Conservation (phyloP, 768 basidiomycete genomes). For the Rhodotorula graminis region DNA sequence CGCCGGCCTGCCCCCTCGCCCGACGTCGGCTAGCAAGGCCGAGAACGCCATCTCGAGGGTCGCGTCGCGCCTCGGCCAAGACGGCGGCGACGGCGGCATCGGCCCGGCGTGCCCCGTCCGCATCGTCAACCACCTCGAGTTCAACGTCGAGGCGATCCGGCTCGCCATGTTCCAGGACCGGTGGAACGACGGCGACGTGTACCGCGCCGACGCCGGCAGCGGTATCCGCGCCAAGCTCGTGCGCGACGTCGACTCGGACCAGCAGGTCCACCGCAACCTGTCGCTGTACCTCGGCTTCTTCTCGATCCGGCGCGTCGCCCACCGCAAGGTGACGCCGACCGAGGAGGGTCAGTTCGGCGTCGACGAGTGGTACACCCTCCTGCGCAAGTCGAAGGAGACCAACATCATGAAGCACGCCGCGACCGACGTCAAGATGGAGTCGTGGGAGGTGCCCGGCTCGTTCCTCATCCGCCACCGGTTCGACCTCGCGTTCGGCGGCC, state of each 20-base stretch:
- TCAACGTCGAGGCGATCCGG: slow-evolving; percentile 61
- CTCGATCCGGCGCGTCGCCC: slow-evolving; percentile 24
- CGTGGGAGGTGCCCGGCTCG: slow-evolving; percentile 5
- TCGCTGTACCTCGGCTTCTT: slow-evolving; percentile 29
- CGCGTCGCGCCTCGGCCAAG: neutral
- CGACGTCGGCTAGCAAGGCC: slow-evolving; percentile 58
- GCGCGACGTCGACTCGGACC: slow-evolving; percentile 3
- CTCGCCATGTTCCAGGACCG: slow-evolving; percentile 73
- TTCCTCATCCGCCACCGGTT: slow-evolving; percentile 21
- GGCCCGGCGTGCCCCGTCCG: neutral
- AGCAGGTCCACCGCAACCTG: slow-evolving; percentile 21
- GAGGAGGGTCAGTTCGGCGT: slow-evolving; percentile 25
- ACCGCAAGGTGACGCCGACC: slow-evolving; percentile 6
- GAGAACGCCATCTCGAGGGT: slow-evolving; percentile 64
- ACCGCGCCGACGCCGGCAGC: slow-evolving; percentile 72
- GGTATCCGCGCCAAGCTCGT: slow-evolving; percentile 47
- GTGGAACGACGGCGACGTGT: slow-evolving; percentile 71
- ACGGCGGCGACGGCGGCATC: neutral
- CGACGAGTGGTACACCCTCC: slow-evolving; percentile 26
- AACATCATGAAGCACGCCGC: slow-evolving; percentile 32
- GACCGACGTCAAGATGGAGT: slow-evolving; percentile 27
- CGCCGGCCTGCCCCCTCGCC: slow-evolving; percentile 65
- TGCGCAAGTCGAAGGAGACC: slow-evolving; percentile 15
- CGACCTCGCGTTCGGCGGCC: slow-evolving; percentile 16
- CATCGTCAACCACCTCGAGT: slow-evolving; percentile 68